Evolutionary conservation across 768 basidiomycete genomes (phyloP).

Genomic region (Russula compacta): DNA sequence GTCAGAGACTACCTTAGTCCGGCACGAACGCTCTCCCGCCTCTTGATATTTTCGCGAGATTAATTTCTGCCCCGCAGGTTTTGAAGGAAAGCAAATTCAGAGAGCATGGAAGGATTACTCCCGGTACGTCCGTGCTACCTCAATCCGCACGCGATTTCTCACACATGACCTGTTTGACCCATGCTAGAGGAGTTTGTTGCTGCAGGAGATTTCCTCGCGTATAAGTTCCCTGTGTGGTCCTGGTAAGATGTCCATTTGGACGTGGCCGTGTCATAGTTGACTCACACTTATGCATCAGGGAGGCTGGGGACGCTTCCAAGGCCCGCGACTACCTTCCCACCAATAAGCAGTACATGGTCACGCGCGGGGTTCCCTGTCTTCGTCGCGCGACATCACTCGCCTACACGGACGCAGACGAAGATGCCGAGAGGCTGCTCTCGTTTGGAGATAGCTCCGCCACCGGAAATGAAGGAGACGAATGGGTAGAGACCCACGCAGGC

Average conservation of each 20-base stretch:
- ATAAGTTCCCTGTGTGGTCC: conserved; percentile 98
- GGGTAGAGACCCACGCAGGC: conserved; percentile 97
- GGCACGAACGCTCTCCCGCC: conserved; percentile 37
- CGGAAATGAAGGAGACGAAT: conserved; percentile 68
- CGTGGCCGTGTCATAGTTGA: conserved; percentile 1
- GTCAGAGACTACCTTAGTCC: conserved; percentile 92
- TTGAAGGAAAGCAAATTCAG: conserved; percentile 98
- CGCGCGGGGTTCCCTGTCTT: conserved; percentile 93
- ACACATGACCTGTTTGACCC: conserved; percentile 8
- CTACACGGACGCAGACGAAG: conserved; percentile 94
- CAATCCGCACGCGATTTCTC: conserved; percentile 17
- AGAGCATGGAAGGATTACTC: conserved; percentile 93
- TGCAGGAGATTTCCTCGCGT: conserved; percentile 92
- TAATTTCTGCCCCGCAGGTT: conserved; percentile 46
- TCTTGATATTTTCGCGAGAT: conserved; percentile 26
- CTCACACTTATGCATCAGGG: conserved; percentile 44
- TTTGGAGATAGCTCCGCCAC: conserved; percentile 59
- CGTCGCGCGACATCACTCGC: conserved; percentile 86
- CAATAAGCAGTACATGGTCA: conserved; percentile 96
- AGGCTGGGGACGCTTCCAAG: conserved; percentile 82
- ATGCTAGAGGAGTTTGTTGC: conserved; percentile 92
- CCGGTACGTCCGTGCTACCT: conserved; percentile 44
- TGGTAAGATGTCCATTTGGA: conserved; percentile 51
- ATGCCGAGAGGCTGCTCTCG: conserved; percentile 83
- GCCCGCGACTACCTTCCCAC: conserved; percentile 85